A percentile compares a stretch with the other conserved stretches of the same genome.
Evolutionary conservation across 1,284 basidiomycete genomes (phyloP).

Genomic region (Tilletia setariae): DNA sequence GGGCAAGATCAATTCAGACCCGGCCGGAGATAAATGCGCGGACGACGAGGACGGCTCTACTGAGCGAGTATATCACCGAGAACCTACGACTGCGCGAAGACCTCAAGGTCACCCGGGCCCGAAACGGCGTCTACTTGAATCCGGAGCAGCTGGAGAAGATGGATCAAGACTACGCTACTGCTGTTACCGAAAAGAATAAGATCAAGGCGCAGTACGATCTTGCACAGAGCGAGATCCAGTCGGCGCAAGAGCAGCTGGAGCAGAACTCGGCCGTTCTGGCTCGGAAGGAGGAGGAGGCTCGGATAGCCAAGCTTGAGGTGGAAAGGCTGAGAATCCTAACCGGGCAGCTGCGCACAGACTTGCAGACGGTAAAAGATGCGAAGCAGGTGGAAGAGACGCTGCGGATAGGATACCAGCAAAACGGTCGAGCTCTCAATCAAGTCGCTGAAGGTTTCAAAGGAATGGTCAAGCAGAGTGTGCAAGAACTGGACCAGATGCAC

Average conservation of each 20-base stretch:
- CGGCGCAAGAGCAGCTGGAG: conserved; percentile 51
- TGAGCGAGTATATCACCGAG: conserved; percentile 93
- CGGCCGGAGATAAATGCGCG: conserved; percentile 92
- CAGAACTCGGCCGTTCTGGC: conserved; percentile 50
- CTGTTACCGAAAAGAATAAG: not conserved
- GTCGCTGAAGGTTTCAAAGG: conserved; percentile 70
- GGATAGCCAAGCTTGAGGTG: conserved; percentile 32
- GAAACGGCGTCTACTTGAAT: conserved; percentile 48
- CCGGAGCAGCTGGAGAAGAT: conserved; percentile 42
- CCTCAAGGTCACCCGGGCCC: conserved; percentile 60
- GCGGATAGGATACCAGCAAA: conserved; percentile 76
- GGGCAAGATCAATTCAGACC: conserved; percentile 93
- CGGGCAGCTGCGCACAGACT: conserved; percentile 62
- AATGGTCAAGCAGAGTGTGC: conserved; percentile 67
- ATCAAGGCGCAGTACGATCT: conserved; percentile 29
- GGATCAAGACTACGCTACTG: conserved; percentile 35
- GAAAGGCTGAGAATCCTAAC: conserved; percentile 60
- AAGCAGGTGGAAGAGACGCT: conserved; percentile 61
- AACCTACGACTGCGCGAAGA: conserved; percentile 91
- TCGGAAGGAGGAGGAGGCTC: conserved; percentile 44
- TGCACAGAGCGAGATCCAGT: conserved; percentile 43
- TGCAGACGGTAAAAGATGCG: conserved; percentile 19
- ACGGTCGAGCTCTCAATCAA: conserved; percentile 68
- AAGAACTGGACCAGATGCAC: conserved; percentile 72
- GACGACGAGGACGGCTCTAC: conserved; percentile 83